Percentiles rank a stretch among this genome's conserved stretches.
These are phyloP conservation scores for Penicillium fimorum DNA, from an alignment of 495 filamentous ascomycete species.

Conservation along the genomic window DNA sequence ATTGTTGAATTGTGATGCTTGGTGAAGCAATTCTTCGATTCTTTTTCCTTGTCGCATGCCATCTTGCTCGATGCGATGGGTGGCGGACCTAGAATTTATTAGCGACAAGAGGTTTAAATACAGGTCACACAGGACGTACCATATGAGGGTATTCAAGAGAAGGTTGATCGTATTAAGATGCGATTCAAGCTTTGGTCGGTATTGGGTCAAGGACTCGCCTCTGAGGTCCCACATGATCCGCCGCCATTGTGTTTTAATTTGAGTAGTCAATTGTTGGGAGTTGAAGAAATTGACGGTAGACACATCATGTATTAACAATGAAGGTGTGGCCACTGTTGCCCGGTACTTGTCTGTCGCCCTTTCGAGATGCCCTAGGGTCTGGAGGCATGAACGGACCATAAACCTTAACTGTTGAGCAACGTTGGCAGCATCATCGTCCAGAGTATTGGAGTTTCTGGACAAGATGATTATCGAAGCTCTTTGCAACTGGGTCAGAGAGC, in stretches of 20 bases:
- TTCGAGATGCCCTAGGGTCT: too few relatives aligned
- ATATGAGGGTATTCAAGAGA: not conserved
- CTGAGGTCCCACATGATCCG: constrained; percentile 10
- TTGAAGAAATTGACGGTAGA: too few relatives aligned
- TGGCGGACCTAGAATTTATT: not conserved
- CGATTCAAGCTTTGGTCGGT: constrained; percentile 12
- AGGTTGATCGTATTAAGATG: constrained; percentile 4
- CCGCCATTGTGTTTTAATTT: not conserved
- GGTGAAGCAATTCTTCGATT: not conserved
- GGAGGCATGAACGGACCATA: constrained; percentile 8
- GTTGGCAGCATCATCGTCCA: not conserved
- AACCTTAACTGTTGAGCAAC: not conserved
- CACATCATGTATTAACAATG: too few relatives aligned
- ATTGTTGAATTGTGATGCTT: not conserved
- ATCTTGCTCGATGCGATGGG: not conserved
- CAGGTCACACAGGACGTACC: not conserved
- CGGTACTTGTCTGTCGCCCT: too few relatives aligned
- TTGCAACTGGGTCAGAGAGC: not conserved
- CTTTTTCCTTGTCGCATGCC: too few relatives aligned
- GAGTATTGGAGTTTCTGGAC: not conserved
- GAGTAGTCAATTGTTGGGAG: too few relatives aligned
- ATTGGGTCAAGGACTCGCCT: constrained; percentile 6
- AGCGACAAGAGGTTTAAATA: not conserved
- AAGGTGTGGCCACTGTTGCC: too few relatives aligned
- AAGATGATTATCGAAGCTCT: not conserved